phyloP scores from a whole-genome alignment of 2,329 filamentous ascomycete genomes.

The Emmonsiellopsis sp. region DNA sequence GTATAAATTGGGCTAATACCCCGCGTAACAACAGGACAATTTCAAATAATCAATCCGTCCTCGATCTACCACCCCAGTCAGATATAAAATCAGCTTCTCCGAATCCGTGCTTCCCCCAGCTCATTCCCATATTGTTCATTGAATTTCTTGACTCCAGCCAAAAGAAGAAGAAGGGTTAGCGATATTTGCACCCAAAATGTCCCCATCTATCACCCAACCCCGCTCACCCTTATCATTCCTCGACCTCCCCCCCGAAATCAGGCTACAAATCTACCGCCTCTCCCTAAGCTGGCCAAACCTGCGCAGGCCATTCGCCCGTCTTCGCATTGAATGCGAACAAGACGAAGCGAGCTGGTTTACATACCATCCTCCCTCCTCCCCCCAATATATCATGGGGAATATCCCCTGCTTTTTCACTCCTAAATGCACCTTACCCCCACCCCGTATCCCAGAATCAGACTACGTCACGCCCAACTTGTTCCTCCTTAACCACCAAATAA shows the following conservation, averaged over 20 bases:
- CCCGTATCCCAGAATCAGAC: background rate
- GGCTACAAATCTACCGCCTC: background rate
- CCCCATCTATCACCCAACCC: background rate
- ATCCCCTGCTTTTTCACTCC: background rate
- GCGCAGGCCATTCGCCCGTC: background rate
- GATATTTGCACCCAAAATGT: background rate
- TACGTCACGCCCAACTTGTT: conserved; percentile 22
- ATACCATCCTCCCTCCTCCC: background rate
- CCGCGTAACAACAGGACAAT: too few relatives aligned
- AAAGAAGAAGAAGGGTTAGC: background rate
- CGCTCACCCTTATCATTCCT: background rate
- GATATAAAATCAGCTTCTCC: too few relatives aligned
- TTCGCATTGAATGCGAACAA: background rate
- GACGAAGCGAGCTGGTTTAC: background rate
- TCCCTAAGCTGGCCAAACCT: conserved; percentile 1
- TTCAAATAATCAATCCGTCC: too few relatives aligned
- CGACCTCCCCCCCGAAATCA: conserved; percentile 1
- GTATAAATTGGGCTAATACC: too few relatives aligned
- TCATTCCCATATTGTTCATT: too few relatives aligned
- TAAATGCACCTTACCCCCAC: background rate
- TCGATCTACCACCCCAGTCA: too few relatives aligned
- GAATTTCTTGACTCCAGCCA: background rate
- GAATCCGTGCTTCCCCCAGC: too few relatives aligned
- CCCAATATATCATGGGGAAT: background rate
- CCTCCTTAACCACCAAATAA: conserved; percentile 26